Percentiles rank a stretch among this genome's conserved stretches.
phyloP scores from a whole-genome alignment of 208 protist genomes.

The Tritrichomonas musculus region DNA sequence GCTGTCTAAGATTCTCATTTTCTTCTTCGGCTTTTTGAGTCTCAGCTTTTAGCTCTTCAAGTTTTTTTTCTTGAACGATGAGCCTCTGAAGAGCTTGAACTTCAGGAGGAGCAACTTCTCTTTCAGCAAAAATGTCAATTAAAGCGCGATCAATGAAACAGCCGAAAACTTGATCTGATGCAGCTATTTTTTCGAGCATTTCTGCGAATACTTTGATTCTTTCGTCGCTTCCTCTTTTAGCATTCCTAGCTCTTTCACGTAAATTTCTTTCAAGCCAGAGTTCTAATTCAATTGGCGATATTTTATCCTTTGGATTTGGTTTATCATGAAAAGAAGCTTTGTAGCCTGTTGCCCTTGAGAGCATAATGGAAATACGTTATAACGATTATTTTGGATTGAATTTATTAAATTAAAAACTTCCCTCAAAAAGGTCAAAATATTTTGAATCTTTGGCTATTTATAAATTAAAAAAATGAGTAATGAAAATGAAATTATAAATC shows the following conservation, averaged over 20 bases:
- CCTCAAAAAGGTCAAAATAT: background rate
- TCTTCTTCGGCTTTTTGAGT: background rate
- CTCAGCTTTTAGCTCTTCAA: background rate
- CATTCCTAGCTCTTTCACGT: constrained; percentile 24
- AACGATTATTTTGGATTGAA: background rate
- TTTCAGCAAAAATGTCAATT: background rate
- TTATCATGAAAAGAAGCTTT: background rate
- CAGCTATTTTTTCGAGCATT: constrained; percentile 18
- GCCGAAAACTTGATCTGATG: constrained; percentile 16
- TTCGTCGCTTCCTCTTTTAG: constrained; percentile 6
- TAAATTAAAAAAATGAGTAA: background rate
- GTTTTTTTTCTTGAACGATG: background rate
- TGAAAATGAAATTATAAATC: no score
- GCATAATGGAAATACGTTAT: background rate
- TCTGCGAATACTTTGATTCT: background rate
- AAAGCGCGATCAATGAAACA: background rate
- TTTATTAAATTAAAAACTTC: background rate
- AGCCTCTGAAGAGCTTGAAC: background rate
- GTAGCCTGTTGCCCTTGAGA: background rate
- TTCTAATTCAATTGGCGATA: background rate
- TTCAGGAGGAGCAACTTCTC: background rate
- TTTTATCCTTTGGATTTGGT: constrained; percentile 21
- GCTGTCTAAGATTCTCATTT: background rate
- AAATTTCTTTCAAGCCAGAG: constrained; percentile 32
- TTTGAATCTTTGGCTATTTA: background rate